Evolutionary conservation across 2,329 filamentous ascomycete genomes (phyloP), one percentile per base, ranked within the genome.

Genomic region (Phaeophleospora eucalypticola): DNA sequence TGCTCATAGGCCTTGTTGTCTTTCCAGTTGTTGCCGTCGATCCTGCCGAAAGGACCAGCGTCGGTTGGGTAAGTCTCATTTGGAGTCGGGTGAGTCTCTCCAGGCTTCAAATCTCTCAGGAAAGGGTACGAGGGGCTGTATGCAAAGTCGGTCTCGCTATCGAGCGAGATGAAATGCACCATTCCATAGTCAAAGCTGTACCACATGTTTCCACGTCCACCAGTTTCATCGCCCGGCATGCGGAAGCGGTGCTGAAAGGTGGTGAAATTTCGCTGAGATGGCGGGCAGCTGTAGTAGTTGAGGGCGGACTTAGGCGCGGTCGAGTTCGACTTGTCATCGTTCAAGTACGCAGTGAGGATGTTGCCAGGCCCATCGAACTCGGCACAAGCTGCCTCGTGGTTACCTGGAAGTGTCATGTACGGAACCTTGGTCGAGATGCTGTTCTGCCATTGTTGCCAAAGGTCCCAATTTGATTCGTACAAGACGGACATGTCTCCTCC

Each of bases 171-270:
- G 48, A 77, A 77, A 57, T 78, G 75, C 2, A 71, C 74, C n/a
- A 76, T 63, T 18, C 75, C 75, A 52, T 77, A 77, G 64, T 78
- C 74, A 54, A 77, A 78, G 1, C 71, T 75, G 62, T 78, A 77
- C 75, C 75, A 77, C 56, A 77, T 73, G 66, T 76, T 77, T 43
- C 71, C 66, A 8, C 76, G 71, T 27, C 75, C 75, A 3, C 71
- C 71, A 8, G 65, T 67, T 53, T 77, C 73, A 1, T 55, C 49
- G 18, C 75, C 75, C 1, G 74, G 72, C 71, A 77, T 77, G 43
- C 69, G 68, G 67, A 77, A 78, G 36, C 74, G 73, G 59, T 77
- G 63, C 53, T 76, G 71, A 60, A 66, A 76, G 4, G 72, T 68
- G n/a, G 74, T 77, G 62, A 72, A 76, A 62, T 76, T 76, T 43